Evolutionary conservation across 2,329 filamentous ascomycete species (phyloP).

Genomic region (Botryotinia calthae): DNA sequence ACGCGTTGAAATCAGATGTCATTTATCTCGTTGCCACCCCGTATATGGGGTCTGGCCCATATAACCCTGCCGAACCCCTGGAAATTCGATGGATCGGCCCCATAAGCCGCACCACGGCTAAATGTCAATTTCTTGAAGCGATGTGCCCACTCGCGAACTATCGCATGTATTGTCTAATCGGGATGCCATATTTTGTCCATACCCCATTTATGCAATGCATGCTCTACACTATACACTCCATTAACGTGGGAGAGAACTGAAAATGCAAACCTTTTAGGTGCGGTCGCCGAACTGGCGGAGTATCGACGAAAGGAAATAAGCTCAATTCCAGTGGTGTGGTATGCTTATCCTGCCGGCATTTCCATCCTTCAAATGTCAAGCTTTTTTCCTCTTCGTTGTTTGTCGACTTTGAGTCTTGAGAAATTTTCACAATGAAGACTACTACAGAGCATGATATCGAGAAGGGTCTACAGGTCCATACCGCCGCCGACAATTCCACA

Average conservation of each 20-base stretch:
- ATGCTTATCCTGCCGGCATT: background rate
- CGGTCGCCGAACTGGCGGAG: background rate
- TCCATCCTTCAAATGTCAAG: background rate
- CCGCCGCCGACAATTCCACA: slow-evolving; percentile 1
- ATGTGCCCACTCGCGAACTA: background rate
- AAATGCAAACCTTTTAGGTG: background rate
- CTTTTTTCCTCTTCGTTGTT: background rate
- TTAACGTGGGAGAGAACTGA: background rate
- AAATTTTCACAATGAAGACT: slow-evolving; percentile 15
- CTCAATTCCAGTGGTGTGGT: background rate
- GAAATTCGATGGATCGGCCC: background rate
- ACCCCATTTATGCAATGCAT: slow-evolving; percentile 8
- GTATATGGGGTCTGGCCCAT: background rate
- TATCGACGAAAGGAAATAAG: slow-evolving; percentile 12
- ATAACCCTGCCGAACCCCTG: slow-evolving; percentile 4
- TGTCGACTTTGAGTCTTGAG: background rate
- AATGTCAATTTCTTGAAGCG: slow-evolving; percentile 5
- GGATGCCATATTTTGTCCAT: slow-evolving; percentile 1
- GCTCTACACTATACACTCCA: background rate
- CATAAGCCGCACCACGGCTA: slow-evolving; percentile 1
- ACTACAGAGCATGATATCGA: slow-evolving; percentile 22
- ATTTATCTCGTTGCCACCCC: background rate
- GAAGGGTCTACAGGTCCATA: slow-evolving; percentile 18
- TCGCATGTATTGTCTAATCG: background rate
- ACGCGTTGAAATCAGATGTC: slow-evolving; percentile 9